Percentiles rank a stretch among this genome's conserved stretches.
These are phyloP conservation scores for Graphiopsis chlorocephala DNA, from an alignment of 2,329 filamentous ascomycete species.

Conservation along the genomic window DNA sequence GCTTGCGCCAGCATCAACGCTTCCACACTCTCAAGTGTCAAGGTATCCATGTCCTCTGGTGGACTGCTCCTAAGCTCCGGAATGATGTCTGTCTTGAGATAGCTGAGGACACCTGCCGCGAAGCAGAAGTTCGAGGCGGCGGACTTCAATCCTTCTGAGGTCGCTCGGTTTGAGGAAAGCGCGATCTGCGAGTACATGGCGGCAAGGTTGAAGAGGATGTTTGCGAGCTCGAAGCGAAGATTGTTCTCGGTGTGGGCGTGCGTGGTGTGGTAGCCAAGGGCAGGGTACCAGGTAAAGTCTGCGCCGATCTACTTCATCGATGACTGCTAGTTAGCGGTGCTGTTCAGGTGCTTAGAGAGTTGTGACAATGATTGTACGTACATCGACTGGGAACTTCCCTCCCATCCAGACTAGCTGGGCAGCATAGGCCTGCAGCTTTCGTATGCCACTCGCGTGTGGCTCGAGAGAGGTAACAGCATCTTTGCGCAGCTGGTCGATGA, in stretches of 20 bases:
- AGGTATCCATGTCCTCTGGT: slow-evolving; percentile 91
- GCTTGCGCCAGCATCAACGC: slow-evolving; percentile 86
- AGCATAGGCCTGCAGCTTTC: slow-evolving; percentile 85
- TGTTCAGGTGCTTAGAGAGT: background rate
- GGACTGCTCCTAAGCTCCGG: slow-evolving; percentile 80
- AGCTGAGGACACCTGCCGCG: slow-evolving; percentile 76
- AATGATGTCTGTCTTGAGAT: slow-evolving; percentile 73
- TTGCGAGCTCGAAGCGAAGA: slow-evolving; percentile 79
- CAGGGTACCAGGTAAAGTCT: slow-evolving; percentile 94
- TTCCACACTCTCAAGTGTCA: slow-evolving; percentile 78
- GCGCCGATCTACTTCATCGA: slow-evolving; percentile 67
- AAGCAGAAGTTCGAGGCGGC: slow-evolving; percentile 89
- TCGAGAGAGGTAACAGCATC: slow-evolving; percentile 89
- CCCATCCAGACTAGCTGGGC: slow-evolving; percentile 90
- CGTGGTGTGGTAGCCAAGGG: slow-evolving; percentile 66
- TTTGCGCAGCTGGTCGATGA: slow-evolving; percentile 76
- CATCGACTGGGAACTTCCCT: slow-evolving; percentile 94
- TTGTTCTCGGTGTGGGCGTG: slow-evolving; percentile 53
- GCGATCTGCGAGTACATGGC: slow-evolving; percentile 92
- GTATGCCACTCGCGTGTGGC: slow-evolving; percentile 80
- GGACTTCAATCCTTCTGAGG: slow-evolving; percentile 77
- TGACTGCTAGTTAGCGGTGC: slow-evolving; percentile 7
- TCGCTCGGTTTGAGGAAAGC: slow-evolving; percentile 71
- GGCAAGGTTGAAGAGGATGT: slow-evolving; percentile 88
- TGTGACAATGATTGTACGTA: slow-evolving; percentile 41